These are phyloP conservation scores for Tephrocybe sp. DNA, from an alignment of 768 basidiomycete genomes.

Conservation along the genomic window DNA sequence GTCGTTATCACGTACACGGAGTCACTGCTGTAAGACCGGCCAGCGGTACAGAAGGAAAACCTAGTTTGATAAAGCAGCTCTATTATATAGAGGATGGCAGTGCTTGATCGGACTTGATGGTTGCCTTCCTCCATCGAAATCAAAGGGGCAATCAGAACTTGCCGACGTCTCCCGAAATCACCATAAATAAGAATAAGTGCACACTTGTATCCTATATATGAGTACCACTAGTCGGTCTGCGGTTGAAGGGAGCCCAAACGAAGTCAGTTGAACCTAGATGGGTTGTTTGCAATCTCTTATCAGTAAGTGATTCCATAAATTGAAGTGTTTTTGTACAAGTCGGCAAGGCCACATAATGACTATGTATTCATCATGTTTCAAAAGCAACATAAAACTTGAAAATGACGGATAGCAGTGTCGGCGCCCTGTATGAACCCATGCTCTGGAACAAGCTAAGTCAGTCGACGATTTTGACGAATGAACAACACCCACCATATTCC, in stretches of 20 bases:
- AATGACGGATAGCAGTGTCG: slow-evolving; percentile 39
- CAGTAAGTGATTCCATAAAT: too few relatives aligned
- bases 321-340: too few relatives aligned
- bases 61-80: neutral
- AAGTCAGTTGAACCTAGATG: too few relatives aligned
- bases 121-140: neutral
- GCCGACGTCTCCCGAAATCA: too few relatives aligned
- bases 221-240: too few relatives aligned
- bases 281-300: too few relatives aligned
- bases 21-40: neutral
- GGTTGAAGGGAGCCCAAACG: too few relatives aligned
- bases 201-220: too few relatives aligned
- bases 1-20: neutral
- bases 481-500: slow-evolving; percentile 57
- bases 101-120: slow-evolving; percentile 1
- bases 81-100: neutral
- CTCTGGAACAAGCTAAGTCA: slow-evolving; percentile 30
- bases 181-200: too few relatives aligned
- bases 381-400: slow-evolving; percentile 29
- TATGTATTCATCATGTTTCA: too few relatives aligned
- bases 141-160: too few relatives aligned
- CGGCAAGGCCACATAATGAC: too few relatives aligned
- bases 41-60: slow-evolving; percentile 1
- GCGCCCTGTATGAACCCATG: slow-evolving; percentile 65
- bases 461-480: neutral